phyloP scores from a whole-genome alignment of 331 rosid species.

The Quercus phellos region DNA sequence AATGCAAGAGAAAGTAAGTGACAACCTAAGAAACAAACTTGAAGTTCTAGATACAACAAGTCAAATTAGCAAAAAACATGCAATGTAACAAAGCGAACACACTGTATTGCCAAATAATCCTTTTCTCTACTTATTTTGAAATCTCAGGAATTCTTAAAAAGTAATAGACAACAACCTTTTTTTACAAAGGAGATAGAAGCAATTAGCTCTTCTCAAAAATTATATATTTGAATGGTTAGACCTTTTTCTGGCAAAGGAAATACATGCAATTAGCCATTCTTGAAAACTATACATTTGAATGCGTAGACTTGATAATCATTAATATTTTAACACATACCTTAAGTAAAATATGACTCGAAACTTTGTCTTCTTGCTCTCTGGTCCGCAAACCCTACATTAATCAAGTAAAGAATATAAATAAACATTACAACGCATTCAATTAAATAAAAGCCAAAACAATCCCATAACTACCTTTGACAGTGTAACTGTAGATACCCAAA shows the following conservation, averaged over 20 bases:
- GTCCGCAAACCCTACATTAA: constrained; percentile 67
- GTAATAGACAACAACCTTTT: not conserved
- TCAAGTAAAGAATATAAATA: constrained; percentile 7
- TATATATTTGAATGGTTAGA: not conserved
- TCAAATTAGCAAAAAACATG: not conserved
- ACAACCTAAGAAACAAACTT: constrained; percentile 11
- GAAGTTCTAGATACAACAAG: constrained; percentile 11
- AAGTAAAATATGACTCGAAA: constrained; percentile 68
- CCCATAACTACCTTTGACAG: constrained; percentile 55
- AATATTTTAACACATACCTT: constrained; percentile 47
- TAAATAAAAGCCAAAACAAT: not conserved
- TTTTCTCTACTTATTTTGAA: constrained; percentile 11
- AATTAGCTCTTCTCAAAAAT: constrained; percentile 13
- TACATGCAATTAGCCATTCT: constrained; percentile 1
- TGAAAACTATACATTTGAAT: not conserved
- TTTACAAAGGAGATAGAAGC: not conserved
- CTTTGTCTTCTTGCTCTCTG: constrained; percentile 78
- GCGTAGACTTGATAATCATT: constrained; percentile 14
- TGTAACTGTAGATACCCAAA: constrained; percentile 62
- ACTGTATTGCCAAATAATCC: constrained; percentile 18
- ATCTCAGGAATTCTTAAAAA: constrained; percentile 9
- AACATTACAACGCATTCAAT: constrained; percentile 9
- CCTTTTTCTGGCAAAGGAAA: not conserved
- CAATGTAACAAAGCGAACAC: not conserved
- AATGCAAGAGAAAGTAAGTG: not conserved